Percentiles rank a stretch among this genome's conserved stretches.
Conservation (phyloP, 805 yeast species). For the Teunomyces tritomae region DNA sequence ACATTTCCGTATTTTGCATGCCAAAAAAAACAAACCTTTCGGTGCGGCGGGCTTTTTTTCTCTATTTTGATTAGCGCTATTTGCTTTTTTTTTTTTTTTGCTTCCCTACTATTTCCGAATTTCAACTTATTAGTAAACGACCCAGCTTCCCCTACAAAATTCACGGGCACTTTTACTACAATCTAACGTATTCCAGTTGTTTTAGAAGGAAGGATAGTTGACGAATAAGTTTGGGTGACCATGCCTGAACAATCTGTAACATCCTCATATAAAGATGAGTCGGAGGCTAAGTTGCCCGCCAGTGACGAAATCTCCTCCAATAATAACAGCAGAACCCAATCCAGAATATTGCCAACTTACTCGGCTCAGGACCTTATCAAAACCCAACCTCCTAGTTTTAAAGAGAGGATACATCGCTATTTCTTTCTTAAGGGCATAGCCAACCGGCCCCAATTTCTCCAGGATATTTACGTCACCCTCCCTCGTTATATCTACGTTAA, state of each 20-base stretch:
- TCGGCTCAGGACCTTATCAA: constrained; percentile 10
- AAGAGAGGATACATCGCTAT: constrained; percentile 9
- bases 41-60: not conserved
- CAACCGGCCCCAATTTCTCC: constrained; percentile 32
- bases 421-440: constrained; percentile 19
- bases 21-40: not conserved
- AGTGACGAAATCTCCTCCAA: not conserved
- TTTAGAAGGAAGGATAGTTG: not conserved
- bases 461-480: constrained; percentile 35
- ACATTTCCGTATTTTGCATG: not conserved
- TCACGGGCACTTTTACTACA: not conserved
- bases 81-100: not conserved
- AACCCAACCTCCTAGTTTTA: constrained; percentile 12
- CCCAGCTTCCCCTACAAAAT: not conserved
- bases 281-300: constrained; percentile 7
- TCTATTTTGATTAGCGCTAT: not conserved
- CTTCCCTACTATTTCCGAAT: not conserved
- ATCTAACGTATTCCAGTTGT: not conserved
- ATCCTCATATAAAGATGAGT: constrained; percentile 1
- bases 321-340: not conserved
- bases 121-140: not conserved
- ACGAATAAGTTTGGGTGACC: not conserved
- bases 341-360: not conserved
- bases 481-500: constrained; percentile 51
- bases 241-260: not conserved